phyloP scores from a whole-genome alignment of 345 rosid genomes.

The Pugionium dolabratum region DNA sequence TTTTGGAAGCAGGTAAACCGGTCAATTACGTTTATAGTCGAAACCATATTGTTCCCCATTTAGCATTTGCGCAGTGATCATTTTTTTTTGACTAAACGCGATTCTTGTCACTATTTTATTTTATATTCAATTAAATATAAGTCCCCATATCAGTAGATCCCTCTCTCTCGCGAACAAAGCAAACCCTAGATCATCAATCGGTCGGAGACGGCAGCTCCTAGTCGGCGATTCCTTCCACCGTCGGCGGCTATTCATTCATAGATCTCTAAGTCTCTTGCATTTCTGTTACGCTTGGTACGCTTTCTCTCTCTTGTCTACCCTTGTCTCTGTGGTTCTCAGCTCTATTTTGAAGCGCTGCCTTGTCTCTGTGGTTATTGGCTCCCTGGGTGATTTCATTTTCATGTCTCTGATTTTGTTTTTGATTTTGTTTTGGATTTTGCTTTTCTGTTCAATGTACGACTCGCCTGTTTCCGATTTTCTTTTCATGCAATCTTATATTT shows the following conservation, averaged over 20 bases:
- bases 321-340: conserved; percentile 7
- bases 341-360: neutral
- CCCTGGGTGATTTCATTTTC: neutral
- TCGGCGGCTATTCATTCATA: neutral
- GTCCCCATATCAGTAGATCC: conserved; percentile 1
- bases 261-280: conserved; percentile 21
- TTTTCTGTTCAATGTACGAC: neutral
- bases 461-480: neutral
- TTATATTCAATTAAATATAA: conserved; percentile 19
- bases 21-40: too few relatives aligned
- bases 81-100: conserved; percentile 1
- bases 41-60: too few relatives aligned
- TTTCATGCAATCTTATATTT: neutral
- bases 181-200: conserved; percentile 42
- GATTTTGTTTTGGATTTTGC: neutral
- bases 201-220: conserved; percentile 36
- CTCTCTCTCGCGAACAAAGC: conserved; percentile 33
- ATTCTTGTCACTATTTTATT: neutral
- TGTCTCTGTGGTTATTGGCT: neutral
- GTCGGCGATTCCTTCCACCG: conserved; percentile 26
- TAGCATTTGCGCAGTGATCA: neutral
- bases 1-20: neutral
- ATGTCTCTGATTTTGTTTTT: neutral
- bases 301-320: conserved; percentile 12
- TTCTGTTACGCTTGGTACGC: conserved; percentile 15